phyloP scores from a whole-genome alignment of 2,329 filamentous ascomycete species.

The Calonectria naviculata region DNA sequence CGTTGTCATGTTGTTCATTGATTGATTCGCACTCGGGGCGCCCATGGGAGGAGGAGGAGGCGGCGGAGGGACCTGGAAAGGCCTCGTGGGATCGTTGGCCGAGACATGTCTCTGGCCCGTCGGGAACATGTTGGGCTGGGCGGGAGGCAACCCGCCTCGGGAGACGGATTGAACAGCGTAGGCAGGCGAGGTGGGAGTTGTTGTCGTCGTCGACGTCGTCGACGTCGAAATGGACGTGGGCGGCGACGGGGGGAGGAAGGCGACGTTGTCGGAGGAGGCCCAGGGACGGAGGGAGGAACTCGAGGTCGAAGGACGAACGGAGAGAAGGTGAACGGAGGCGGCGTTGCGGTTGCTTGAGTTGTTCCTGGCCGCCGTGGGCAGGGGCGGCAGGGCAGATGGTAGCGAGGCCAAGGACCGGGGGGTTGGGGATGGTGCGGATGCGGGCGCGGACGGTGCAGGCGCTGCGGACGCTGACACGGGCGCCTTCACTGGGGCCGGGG shows the following conservation, averaged over 20 bases:
- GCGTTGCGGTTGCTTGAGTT: slow-evolving; percentile 5
- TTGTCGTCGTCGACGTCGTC: slow-evolving; percentile 31
- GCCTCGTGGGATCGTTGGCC: slow-evolving; percentile 60
- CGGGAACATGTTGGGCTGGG: slow-evolving; percentile 63
- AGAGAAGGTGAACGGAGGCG: slow-evolving; percentile 35
- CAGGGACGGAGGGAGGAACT: slow-evolving; percentile 35
- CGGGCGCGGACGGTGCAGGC: background rate
- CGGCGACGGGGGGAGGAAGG: slow-evolving; percentile 17
- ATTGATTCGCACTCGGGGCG: slow-evolving; percentile 55
- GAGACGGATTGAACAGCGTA: slow-evolving; percentile 32
- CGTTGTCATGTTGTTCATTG: slow-evolving; percentile 60
- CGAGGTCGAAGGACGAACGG: slow-evolving; percentile 32
- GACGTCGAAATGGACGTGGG: slow-evolving; percentile 17
- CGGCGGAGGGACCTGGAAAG: slow-evolving; percentile 67
- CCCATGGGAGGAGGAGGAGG: slow-evolving; percentile 65
- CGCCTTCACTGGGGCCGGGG: slow-evolving; percentile 16
- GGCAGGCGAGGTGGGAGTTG: slow-evolving; percentile 27
- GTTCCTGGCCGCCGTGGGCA: slow-evolving; percentile 6
- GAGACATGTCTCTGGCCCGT: slow-evolving; percentile 61
- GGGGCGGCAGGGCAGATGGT: slow-evolving; percentile 35
- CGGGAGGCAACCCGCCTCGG: slow-evolving; percentile 42
- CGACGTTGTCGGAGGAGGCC: slow-evolving; percentile 36
- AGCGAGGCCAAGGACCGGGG: slow-evolving; percentile 35
- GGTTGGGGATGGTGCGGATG: slow-evolving; percentile 11
- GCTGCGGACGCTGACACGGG: slow-evolving; percentile 8